Conservation (phyloP, 73 alveolate species). For the Blepharisma japonicum region DNA sequence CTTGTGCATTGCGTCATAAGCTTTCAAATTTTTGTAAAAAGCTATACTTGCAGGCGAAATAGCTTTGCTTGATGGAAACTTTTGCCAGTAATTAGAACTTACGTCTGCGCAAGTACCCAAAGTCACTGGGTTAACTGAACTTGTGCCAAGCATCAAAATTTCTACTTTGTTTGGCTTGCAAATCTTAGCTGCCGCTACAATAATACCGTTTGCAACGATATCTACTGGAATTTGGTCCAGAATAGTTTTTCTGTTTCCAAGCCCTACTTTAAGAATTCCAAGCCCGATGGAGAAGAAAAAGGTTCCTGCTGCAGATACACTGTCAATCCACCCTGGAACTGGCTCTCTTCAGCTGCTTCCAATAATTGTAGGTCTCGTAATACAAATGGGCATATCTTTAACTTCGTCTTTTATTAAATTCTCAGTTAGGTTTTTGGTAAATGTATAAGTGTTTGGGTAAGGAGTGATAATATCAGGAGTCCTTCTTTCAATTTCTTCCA, state of each 20-base stretch:
- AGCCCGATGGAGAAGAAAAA: slow-evolving; percentile 66
- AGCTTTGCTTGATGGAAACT: slow-evolving; percentile 54
- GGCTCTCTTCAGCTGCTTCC: slow-evolving; percentile 82
- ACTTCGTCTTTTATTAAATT: slow-evolving; percentile 50
- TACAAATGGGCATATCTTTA: slow-evolving; percentile 59
- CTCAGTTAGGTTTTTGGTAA: slow-evolving; percentile 84
- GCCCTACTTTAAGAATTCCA: slow-evolving; percentile 69
- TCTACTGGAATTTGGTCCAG: slow-evolving; percentile 91
- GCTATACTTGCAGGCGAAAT: slow-evolving; percentile 39
- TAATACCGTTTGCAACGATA: slow-evolving; percentile 62
- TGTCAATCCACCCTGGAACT: slow-evolving; percentile 92
- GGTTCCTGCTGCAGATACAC: slow-evolving; percentile 81
- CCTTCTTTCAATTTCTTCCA: slow-evolving; percentile 54
- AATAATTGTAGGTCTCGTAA: slow-evolving; percentile 81
- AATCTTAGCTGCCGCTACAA: slow-evolving; percentile 37
- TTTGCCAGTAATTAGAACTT: slow-evolving; percentile 41
- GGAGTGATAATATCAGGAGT: slow-evolving; percentile 58
- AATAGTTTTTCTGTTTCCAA: slow-evolving; percentile 56
- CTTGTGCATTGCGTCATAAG: slow-evolving; percentile 28
- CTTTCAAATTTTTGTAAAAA: slow-evolving; percentile 37
- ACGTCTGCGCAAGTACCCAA: slow-evolving; percentile 54
- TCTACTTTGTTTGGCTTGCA: slow-evolving; percentile 3
- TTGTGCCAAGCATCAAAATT: slow-evolving; percentile 64
- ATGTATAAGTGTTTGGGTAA: slow-evolving; percentile 87
- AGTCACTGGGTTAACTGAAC: slow-evolving; percentile 66